Evolutionary conservation across 2,329 filamentous ascomycete species (phyloP).

Genomic region (Fusarium staphyleae): DNA sequence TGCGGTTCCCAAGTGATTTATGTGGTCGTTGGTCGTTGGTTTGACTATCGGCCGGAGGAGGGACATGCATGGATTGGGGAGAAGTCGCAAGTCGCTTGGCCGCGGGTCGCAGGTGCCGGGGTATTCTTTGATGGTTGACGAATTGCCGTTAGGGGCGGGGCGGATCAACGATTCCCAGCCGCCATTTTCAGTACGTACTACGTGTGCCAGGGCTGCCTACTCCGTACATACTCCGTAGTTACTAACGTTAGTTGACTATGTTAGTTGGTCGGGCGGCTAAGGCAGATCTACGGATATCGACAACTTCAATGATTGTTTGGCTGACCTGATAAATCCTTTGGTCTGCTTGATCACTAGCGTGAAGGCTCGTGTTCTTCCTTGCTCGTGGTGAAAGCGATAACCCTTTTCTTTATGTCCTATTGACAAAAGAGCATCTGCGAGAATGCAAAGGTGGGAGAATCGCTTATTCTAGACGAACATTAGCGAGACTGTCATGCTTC

Average conservation of each 20-base stretch:
- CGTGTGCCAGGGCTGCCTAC: too few species aligned
- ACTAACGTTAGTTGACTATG: too few species aligned
- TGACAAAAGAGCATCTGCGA: neutral
- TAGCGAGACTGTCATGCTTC: neutral
- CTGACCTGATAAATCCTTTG: too few species aligned
- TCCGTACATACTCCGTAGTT: too few species aligned
- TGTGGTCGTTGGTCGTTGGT: conserved; percentile 13
- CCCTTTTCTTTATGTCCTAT: neutral
- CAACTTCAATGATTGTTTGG: too few species aligned
- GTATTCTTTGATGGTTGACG: conserved; percentile 25
- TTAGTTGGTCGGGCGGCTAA: neutral
- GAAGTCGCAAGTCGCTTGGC: conserved; percentile 22
- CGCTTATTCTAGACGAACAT: too few species aligned
- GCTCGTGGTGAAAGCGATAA: neutral
- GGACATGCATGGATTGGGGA: conserved; percentile 29
- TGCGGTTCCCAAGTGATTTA: conserved; percentile 1
- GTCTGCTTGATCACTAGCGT: neutral
- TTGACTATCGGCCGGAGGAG: conserved; percentile 12
- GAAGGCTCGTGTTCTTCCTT: neutral
- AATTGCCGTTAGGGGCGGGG: conserved; percentile 21
- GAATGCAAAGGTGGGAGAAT: neutral
- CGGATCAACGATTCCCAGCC: conserved; percentile 41
- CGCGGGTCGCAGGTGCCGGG: conserved; percentile 24
- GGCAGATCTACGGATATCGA: neutral
- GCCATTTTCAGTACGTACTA: too few species aligned